Evolutionary conservation across 768 basidiomycete species (phyloP).

Genomic region (Amanita subjunquillea): DNA sequence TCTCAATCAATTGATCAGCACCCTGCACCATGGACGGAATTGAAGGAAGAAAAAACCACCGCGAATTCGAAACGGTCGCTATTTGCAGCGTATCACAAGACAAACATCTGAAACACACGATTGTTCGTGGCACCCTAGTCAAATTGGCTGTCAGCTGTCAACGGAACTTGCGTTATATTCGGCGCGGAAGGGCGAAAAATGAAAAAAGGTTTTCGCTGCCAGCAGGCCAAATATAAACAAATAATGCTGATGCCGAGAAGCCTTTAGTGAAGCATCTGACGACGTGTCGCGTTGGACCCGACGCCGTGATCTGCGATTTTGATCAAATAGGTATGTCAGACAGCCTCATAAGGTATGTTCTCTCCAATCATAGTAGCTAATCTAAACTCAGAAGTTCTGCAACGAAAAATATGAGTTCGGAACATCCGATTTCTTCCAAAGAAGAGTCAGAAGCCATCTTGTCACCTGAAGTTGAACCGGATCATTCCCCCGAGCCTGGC

Average conservation of each 20-base stretch:
- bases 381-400: constrained; percentile 6
- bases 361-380: neutral
- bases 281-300: neutral
- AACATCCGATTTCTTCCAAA: constrained; percentile 34
- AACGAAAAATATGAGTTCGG: constrained; percentile 21
- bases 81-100: neutral
- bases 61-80: neutral
- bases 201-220: neutral
- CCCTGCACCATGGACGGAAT: neutral
- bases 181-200: neutral
- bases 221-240: neutral
- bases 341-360: neutral
- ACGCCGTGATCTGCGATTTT: neutral
- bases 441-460: constrained; percentile 56
- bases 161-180: neutral
- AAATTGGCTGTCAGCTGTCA: neutral
- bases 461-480: constrained; percentile 39
- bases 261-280: neutral
- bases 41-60: neutral
- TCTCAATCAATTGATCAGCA: neutral
- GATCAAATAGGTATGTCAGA: neutral
- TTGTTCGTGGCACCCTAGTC: neutral
- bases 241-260: neutral
- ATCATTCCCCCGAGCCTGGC: constrained; percentile 52
- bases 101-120: neutral